Base-by-base conservation (phyloP, 1,284 basidiomycete genomes). In the Trametes polyzona region DNA sequence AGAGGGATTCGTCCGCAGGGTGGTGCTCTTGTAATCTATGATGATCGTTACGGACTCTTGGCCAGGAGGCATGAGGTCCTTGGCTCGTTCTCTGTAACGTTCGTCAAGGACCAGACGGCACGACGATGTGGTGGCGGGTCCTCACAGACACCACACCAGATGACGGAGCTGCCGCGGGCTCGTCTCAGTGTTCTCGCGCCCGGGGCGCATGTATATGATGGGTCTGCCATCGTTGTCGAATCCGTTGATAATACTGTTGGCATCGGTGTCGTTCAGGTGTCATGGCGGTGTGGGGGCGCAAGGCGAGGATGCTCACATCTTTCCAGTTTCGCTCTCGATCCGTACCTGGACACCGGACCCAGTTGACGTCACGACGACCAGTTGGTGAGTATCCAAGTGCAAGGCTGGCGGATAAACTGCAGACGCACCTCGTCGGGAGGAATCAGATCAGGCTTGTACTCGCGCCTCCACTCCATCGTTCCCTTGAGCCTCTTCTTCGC, bases 51-150 rank as follows among this genome's bases (percentile, higher is more conserved):
- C 77, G 16, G 88, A 86, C 68, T 93, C 91, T 69, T 93, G 90
- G 10, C 88, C 88, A 0, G 83, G 83, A 0, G 92, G 92, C 87
- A 92, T 91, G 51, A 94, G 71, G 69, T 95, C 92, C 68, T 91
- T 92, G 1, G 92, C 92, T 24, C 92, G 86, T 73, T 94, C 92
- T 57, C 91, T 93, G 62, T n/a, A n/a, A n/a, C n/a, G n/a, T n/a
- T n/a, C n/a, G n/a, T n/a, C n/a, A n/a, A n/a, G n/a, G n/a, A n/a
- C n/a, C n/a, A n/a, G n/a, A n/a, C n/a, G n/a, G n/a, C n/a, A n/a
- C n/a, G n/a, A n/a, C n/a, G n/a, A n/a, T n/a, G 27, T 14, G 44
- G n/a, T 8, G 19, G 11, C 21, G 46, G 39, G 30, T 19, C 80
- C 90, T 72, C 68, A 92, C 90, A 94, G 72, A 67, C 86, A 86